Evolutionary conservation across 2,329 filamentous ascomycete species (phyloP), one percentile per base, ranked within the genome.

Genomic region (Diaporthe vexans): DNA sequence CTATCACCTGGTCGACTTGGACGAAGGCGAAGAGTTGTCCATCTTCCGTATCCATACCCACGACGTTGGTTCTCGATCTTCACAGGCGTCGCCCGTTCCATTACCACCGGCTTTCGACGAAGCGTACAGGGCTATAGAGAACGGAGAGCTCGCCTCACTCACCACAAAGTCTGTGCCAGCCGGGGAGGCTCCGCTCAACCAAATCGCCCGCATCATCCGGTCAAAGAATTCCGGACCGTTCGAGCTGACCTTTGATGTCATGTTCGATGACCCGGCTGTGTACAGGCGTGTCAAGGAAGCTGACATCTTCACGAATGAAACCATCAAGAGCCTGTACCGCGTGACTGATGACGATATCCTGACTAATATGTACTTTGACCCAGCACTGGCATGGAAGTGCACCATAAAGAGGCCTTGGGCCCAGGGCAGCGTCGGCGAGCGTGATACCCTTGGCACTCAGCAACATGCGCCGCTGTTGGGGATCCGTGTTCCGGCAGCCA

Each of bases 221-320:
- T 87, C 85, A 19, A 90, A 89, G 77, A 89, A 88, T 58, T 81
- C 86, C 0, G 87, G 87, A 0, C 87, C 88, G 0, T 90, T 83
- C 74, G 87, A 89, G 75, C 81, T 89, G 37, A 89, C 88, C 0
- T 82, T 89, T 35, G 88, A 90, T 72, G 81, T 88, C 48, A 86
- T 90, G 70, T 90, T 90, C 77, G 78, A 78, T 0, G 79, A 81
- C 0, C 71, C 77, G 15, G 77, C 77, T 0, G 77, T 79, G 0
- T 89, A 85, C 73, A 35, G 78, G 1, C 73, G 77, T 6, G 81
- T 87, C 24, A 84, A 84, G 68, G 71, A 29, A 1, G 59, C 59
- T 8, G 17, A 65, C 13, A 46, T 65, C 3, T 46, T 65, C 26
- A 65, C 26, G 1, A 65, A 65, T 10, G 43, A 65, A 8, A 51